Evolutionary conservation across 352 stramenopile genomes (phyloP), one percentile per base, ranked within the genome.

Genomic region (Phytophthora chlamydospora): DNA sequence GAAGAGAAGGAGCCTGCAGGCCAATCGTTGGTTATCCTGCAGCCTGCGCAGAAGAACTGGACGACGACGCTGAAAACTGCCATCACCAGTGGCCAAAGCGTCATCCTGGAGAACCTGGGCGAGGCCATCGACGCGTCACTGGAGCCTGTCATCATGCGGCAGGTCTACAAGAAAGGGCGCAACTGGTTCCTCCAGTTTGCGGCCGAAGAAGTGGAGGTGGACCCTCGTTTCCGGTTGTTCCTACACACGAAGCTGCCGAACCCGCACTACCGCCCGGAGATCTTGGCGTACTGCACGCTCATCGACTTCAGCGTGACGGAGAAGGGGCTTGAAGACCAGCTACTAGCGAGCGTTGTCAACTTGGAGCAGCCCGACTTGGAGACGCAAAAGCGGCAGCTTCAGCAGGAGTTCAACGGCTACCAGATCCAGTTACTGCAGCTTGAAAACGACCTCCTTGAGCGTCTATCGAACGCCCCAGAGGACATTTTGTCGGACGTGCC

Each of bases 261-360:
- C 33, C 93, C 92, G 5, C 92, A 98, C 63, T 98, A 96, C 59
- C 81, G 85, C 1, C 93, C 93, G 0, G 93, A 98, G 58, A 83
- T 98, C n/a, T 67, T 95, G 13, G 90, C 92, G 21, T 94, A 97
- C 54, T 97, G 90, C 54, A 98, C 91, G 36, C 73, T 98, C 1
- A 97, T 98, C 49, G 96, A 98, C 66, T 98, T 98, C 47, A 97
- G 94, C 41, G 93, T 98, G 17, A 98, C 93, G 10, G 85, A 97
- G 43, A 84, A 81, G 41, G 91, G 91, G 0, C 68, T 98, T 0
- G 90, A 97, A 66, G 91, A 97, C 35, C 91, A 98, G 54, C 65
- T 98, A 4, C 65, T 98, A 0, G 87, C 88, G 1, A 91, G 83
- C 29, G 90, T 98, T 5, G 92, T 98, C 0, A 91, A 91, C n/a